These are phyloP conservation scores for Agaricus blazei DNA, from an alignment of 768 basidiomycete genomes.

Conservation along the genomic window DNA sequence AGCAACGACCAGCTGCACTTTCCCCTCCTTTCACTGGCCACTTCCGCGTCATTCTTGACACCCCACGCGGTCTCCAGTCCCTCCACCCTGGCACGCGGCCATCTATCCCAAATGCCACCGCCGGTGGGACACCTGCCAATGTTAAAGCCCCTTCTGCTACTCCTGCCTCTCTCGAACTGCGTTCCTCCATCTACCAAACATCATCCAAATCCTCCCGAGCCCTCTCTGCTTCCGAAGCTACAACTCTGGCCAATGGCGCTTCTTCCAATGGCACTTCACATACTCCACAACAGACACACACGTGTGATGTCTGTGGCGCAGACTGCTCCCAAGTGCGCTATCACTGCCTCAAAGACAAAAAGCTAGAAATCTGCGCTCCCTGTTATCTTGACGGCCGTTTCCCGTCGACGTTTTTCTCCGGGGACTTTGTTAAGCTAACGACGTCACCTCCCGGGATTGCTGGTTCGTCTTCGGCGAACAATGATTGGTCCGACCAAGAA, in stretches of 20 bases:
- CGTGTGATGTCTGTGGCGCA: constrained; percentile 92
- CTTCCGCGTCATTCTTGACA: constrained; percentile 96
- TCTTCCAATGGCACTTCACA: constrained; percentile 43
- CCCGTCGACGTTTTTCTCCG: constrained; percentile 92
- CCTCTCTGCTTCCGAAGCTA: constrained; percentile 65
- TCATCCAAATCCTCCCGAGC: constrained; percentile 78
- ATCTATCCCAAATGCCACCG: constrained; percentile 43
- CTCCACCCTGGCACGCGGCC: constrained; percentile 79
- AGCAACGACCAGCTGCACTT: constrained; percentile 88
- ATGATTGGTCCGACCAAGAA: constrained; percentile 92
- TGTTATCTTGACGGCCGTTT: constrained; percentile 98
- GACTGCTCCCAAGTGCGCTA: constrained; percentile 89
- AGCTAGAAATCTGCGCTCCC: constrained; percentile 83
- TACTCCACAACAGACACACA: constrained; percentile 46
- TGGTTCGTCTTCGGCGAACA: constrained; percentile 34
- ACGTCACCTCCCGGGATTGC: constrained; percentile 33
- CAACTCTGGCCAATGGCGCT: constrained; percentile 53
- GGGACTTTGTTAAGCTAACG: constrained; percentile 91
- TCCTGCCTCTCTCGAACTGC: constrained; percentile 81
- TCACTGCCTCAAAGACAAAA: constrained; percentile 89
- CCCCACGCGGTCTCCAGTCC: constrained; percentile 92
- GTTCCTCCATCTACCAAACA: constrained; percentile 83
- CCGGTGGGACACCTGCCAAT: constrained; percentile 33
- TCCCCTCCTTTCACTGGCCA: constrained; percentile 98
- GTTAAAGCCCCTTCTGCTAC: constrained; percentile 26